These are phyloP conservation scores for Hyphodiscus hymeniophilus DNA, from an alignment of 495 filamentous ascomycete genomes.

Conservation along the genomic window DNA sequence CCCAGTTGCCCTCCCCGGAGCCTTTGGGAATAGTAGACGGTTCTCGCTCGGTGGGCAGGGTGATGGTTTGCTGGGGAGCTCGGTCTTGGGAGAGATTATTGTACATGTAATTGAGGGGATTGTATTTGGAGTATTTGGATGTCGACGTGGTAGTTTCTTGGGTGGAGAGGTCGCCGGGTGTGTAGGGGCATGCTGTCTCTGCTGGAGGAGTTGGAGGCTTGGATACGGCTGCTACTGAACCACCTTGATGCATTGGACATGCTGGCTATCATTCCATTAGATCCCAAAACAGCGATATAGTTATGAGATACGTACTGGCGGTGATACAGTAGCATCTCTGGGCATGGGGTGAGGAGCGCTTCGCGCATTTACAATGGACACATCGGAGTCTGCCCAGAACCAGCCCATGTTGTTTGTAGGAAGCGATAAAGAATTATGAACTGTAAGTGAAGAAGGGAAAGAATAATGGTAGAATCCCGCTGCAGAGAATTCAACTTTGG, in stretches of 20 bases:
- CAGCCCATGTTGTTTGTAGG: conserved; percentile 74
- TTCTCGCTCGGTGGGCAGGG: conserved; percentile 70
- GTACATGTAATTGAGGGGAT: conserved; percentile 97
- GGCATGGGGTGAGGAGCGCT: conserved; percentile 23
- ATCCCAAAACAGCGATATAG: neutral
- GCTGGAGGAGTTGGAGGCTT: conserved; percentile 26
- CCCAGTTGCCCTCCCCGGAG: conserved; percentile 73
- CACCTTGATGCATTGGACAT: conserved; percentile 83
- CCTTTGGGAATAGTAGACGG: conserved; percentile 80
- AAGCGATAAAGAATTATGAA: no score
- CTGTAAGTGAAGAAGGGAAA: neutral
- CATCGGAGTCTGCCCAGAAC: conserved; percentile 83
- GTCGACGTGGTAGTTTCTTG: conserved; percentile 36
- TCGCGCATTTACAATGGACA: conserved; percentile 31
- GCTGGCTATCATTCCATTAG: conserved; percentile 47
- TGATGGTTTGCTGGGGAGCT: conserved; percentile 59
- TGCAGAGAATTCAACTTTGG: neutral
- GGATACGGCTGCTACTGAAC: conserved; percentile 20
- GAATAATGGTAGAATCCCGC: neutral
- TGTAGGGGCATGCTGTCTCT: conserved; percentile 34
- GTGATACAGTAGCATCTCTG: conserved; percentile 30
- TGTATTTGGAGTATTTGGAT: conserved; percentile 55
- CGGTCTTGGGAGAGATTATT: conserved; percentile 69
- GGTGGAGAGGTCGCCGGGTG: conserved; percentile 35
- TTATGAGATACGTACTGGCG: conserved; percentile 57